Evolutionary conservation across 805 yeast genomes (phyloP), one percentile per base, ranked within the genome.

Genomic region (Henningerozyma blattae): DNA sequence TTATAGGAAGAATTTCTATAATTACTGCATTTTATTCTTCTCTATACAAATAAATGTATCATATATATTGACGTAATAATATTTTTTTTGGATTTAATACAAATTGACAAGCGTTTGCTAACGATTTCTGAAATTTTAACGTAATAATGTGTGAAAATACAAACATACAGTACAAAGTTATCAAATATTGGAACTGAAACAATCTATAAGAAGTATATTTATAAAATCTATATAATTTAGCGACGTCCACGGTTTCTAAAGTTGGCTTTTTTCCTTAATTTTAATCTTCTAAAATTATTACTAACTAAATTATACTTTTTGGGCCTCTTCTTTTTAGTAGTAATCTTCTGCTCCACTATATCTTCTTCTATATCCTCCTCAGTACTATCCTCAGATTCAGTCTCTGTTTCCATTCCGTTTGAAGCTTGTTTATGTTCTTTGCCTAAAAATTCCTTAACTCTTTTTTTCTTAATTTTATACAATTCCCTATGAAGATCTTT

Each of bases 231-330:
- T n/a, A n/a, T n/a, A n/a, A n/a, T n/a, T 16, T 15, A 31, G 5
- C 18, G 15, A 10, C 28, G n/a, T 19, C 18, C 27, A 17, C 22
- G 17, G 16, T 17, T n/a, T 4, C 22, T 7, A 24, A 5, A 5
- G 6, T 5, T n/a, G 14, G 15, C 7, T n/a, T n/a, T n/a, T n/a
- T n/a, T 24, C n/a, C n/a, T 24, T 30, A 75, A 61, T 48, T 71
- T 74, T 33, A 69, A 54, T 36, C 75, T 55, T 43, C 68, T 69
- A 54, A 61, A 75, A 47, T 75, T 75, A 44, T 52, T 58, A 38
- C 68, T 69, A 16, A 64, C 62, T 24, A 46, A 41, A 34, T 47
- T 54, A 40, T 47, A 54, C 34, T 54, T 56, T 35, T 46, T 54
- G 15, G 42, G 45, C 28, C 47, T 42, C 28, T 43, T 37, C n/a